Conservation (phyloP, 2,329 filamentous ascomycete genomes). For the Pseudopyricularia javanii region DNA sequence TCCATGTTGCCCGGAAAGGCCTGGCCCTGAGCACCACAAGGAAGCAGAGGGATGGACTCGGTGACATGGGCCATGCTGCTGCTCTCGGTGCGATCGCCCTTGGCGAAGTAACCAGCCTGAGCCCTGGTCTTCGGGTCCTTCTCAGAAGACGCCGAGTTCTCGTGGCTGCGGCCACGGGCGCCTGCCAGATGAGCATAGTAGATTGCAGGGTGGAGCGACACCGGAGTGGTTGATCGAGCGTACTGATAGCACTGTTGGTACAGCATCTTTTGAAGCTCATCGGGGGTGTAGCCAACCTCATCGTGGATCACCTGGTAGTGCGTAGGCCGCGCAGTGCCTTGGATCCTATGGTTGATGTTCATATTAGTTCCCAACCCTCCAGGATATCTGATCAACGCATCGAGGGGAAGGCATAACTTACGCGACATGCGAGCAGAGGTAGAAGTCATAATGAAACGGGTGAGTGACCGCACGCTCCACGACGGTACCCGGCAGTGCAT, state of each 20-base stretch:
- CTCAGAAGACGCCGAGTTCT: conserved; percentile 34
- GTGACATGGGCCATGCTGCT: conserved; percentile 6
- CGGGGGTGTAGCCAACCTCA: conserved; percentile 55
- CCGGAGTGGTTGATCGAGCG: conserved; percentile 79
- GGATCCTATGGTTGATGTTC: conserved; percentile 35
- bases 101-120: conserved; percentile 17
- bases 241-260: conserved; percentile 96
- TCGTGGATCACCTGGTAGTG: conserved; percentile 87
- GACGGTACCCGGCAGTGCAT: conserved; percentile 74
- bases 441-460: conserved; percentile 85
- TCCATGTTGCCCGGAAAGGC: conserved; percentile 7
- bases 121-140: conserved; percentile 30
- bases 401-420: not conserved
- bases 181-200: conserved; percentile 94
- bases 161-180: conserved; percentile 66
- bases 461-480: conserved; percentile 86
- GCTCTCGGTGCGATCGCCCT: conserved; percentile 19
- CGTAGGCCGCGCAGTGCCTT: conserved; percentile 85
- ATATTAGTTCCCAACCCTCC: no score
- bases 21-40: conserved; percentile 11
- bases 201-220: conserved; percentile 77
- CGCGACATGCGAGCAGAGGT: conserved; percentile 49
- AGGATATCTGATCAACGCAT: no score
- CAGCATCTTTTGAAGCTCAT: conserved; percentile 73
- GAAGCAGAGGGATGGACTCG: conserved; percentile 14